Conservation (phyloP, 1,284 basidiomycete species). For the Boletus sp. region DNA sequence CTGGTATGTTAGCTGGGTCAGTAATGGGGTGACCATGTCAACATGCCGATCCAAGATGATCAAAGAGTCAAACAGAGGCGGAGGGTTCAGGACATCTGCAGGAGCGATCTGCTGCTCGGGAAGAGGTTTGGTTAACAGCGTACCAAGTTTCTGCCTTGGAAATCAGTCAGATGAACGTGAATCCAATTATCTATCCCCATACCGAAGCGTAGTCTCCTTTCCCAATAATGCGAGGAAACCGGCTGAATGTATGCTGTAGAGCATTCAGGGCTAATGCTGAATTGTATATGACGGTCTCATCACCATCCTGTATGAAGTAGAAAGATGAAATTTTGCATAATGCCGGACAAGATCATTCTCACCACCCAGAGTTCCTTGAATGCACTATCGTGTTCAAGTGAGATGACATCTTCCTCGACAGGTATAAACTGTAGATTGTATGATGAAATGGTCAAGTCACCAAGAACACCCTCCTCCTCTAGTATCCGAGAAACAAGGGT, state of each 20-base stretch:
- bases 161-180: conserved; percentile 14
- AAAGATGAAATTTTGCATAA: conserved; percentile 6
- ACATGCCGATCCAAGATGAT: conserved; percentile 90
- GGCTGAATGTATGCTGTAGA: conserved; percentile 86
- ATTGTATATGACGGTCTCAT: conserved; percentile 89
- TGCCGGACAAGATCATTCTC: conserved; percentile 33
- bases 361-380: conserved; percentile 90
- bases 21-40: conserved; percentile 96
- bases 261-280: conserved; percentile 87
- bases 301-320: conserved; percentile 72
- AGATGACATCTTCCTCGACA: conserved; percentile 88
- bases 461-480: conserved; percentile 91
- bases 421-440: conserved; percentile 95
- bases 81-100: conserved; percentile 38
- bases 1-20: conserved; percentile 97
- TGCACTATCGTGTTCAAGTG: conserved; percentile 82
- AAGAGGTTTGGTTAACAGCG: conserved; percentile 69
- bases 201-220: conserved; percentile 93
- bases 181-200: conserved; percentile 33
- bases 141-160: conserved; percentile 67
- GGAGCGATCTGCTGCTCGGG: conserved; percentile 43
- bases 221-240: conserved; percentile 90
- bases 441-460: conserved; percentile 83
- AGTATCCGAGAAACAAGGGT: conserved; percentile 83
- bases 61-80: conserved; percentile 80